Evolutionary conservation across 1,139 yeast species (phyloP), one percentile per base, ranked within the genome.

Genomic region (Lodderomyces oxycetoniae): DNA sequence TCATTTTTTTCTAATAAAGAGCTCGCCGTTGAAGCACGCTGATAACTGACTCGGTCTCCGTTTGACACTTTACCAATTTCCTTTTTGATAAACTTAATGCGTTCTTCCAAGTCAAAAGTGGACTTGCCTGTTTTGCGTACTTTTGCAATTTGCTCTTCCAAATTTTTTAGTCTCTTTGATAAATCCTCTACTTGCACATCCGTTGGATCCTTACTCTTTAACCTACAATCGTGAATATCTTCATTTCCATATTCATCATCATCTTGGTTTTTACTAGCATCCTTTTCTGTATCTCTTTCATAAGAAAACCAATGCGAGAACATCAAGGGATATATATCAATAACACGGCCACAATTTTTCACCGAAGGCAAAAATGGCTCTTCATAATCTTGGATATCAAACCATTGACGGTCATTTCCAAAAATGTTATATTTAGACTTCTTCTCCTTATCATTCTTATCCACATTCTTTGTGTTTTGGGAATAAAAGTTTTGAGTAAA

Each of bases 361-460:
- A 63, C 45, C 1, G 65, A 43, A 1, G 67, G 59, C 3, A 51
- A 40, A 31, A 58, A 63, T 0, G 63, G 65, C 34, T 68, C 74
- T 40, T 63, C 67, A 38, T 50, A 68, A 43, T 68, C 74, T 33
- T 58, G 58, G 7, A 57, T 42, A 44, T 69, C 74, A 42, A 62
- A 64, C 75, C 75, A 69, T 31, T 49, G 49, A 12, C 43, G 39
- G 37, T 67, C 70, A 27, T 55, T 44, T 36, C 65, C 72, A 37
- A 54, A 62, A 4, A 59, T 50, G 2, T 53, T 43, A 32, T 55
- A 55, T 5, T 42, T 49, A 7, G 57, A 46, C 14, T 44, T 40
- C 5, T 45, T 42, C 7, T 29, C 26, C 11, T 26, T 26, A 10
- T 26, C 29, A 11, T 41, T 46, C 16, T 42, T 41, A 22, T 33